phyloP scores from a whole-genome alignment of 306 rosid species.

The Quillaja saponaria region DNA sequence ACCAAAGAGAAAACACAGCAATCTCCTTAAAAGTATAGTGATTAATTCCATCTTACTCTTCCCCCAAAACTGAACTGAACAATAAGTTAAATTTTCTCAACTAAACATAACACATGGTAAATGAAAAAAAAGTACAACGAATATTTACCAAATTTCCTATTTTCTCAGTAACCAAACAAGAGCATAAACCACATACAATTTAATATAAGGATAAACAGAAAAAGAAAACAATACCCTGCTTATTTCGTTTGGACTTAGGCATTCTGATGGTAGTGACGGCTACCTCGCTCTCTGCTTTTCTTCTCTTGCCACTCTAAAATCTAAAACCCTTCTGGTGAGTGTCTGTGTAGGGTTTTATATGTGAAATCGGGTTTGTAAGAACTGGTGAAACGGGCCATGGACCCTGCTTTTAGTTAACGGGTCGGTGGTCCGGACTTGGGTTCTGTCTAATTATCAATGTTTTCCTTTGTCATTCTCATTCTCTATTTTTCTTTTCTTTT shows the following conservation, averaged over 20 bases:
- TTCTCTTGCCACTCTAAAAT: neutral
- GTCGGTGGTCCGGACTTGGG: neutral
- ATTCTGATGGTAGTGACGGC: constrained; percentile 20
- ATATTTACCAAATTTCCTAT: neutral
- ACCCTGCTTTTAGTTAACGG: neutral
- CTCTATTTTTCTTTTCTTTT: too few relatives aligned
- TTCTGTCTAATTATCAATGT: neutral
- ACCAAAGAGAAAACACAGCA: too few relatives aligned
- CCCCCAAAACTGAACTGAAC: too few relatives aligned
- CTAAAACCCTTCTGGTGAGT: neutral
- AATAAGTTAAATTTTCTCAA: too few relatives aligned
- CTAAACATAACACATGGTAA: too few relatives aligned
- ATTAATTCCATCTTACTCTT: too few relatives aligned
- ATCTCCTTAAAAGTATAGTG: too few relatives aligned
- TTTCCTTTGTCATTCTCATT: neutral
- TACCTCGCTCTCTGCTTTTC: neutral
- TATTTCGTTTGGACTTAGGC: constrained; percentile 76
- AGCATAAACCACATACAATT: neutral
- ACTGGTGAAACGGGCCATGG: neutral
- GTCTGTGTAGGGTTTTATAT: neutral
- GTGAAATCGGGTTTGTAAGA: neutral
- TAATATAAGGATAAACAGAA: neutral
- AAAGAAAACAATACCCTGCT: constrained; percentile 37
- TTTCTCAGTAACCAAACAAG: neutral
- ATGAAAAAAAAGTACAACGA: too few relatives aligned